phyloP scores from a whole-genome alignment of 768 basidiomycete species.

The Panaeolus cyanescens region DNA sequence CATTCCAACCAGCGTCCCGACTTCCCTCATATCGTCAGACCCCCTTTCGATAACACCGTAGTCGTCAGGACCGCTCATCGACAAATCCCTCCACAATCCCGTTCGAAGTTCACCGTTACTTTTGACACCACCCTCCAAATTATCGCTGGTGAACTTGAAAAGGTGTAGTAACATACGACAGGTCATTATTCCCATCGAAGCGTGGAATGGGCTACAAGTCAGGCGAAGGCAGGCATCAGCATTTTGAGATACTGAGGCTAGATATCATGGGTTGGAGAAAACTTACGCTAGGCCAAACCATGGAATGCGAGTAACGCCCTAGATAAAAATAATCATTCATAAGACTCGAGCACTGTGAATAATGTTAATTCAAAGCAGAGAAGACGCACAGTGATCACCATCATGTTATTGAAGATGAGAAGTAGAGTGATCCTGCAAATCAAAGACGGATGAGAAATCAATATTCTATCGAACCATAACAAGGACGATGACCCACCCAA shows the following conservation, averaged over 20 bases:
- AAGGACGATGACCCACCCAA: slow-evolving; percentile 32
- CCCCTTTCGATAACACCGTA: too few species aligned
- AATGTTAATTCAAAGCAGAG: too few species aligned
- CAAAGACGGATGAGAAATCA: too few species aligned
- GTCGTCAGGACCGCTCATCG: too few species aligned
- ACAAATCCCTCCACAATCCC: background rate
- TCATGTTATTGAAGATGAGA: slow-evolving; percentile 47
- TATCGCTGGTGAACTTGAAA: slow-evolving; percentile 31
- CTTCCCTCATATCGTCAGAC: too few species aligned
- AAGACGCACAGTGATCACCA: slow-evolving; percentile 41
- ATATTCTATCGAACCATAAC: too few species aligned
- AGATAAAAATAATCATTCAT: too few species aligned
- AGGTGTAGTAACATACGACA: slow-evolving; percentile 48
- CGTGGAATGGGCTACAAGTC: slow-evolving; percentile 51
- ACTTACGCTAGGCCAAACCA: slow-evolving; percentile 50
- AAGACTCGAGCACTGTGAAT: too few species aligned
- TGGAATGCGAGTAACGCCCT: slow-evolving; percentile 46
- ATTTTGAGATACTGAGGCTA: too few species aligned
- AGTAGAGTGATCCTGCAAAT: slow-evolving; percentile 40
- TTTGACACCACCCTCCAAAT: slow-evolving; percentile 10
- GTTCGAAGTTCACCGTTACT: background rate
- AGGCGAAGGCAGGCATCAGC: too few species aligned
- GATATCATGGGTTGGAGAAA: background rate
- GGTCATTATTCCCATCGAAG: slow-evolving; percentile 47
- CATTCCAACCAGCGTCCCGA: too few species aligned